Conservation (phyloP, 805 yeast genomes). For the Saturnispora halmiae region DNA sequence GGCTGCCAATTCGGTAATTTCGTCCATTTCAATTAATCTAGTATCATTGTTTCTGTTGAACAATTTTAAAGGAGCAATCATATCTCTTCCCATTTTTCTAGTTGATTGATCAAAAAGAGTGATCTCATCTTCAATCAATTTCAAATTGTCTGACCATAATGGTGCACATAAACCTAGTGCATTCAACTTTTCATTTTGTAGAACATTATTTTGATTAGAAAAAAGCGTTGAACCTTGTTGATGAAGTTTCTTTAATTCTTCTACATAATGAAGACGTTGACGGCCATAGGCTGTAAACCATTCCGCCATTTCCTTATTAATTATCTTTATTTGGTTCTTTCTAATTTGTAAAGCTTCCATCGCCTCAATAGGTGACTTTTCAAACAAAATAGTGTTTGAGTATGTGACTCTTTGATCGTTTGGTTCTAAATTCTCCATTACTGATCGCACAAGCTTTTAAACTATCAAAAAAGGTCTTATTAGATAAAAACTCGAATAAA, state of each 20-base stretch:
- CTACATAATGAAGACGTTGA: slow-evolving; percentile 38
- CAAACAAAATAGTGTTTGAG: slow-evolving; percentile 28
- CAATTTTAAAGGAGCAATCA: slow-evolving; percentile 44
- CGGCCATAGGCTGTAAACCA: slow-evolving; percentile 50
- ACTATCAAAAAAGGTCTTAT: too few relatives aligned
- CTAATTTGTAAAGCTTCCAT: slow-evolving; percentile 52
- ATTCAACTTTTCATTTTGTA: slow-evolving; percentile 40
- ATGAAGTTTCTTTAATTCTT: slow-evolving; percentile 35
- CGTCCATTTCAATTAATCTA: slow-evolving; percentile 34
- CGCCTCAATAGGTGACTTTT: slow-evolving; percentile 47
- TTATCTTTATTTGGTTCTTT: slow-evolving; percentile 41
- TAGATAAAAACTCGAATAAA: too few relatives aligned
- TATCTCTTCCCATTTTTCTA: slow-evolving; percentile 44
- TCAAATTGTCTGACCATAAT: slow-evolving; percentile 37
- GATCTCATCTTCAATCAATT: slow-evolving; percentile 37
- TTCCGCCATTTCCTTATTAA: slow-evolving; percentile 53
- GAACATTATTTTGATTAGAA: slow-evolving; percentile 28
- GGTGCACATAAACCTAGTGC: slow-evolving; percentile 37
- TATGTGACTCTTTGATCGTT: slow-evolving; percentile 26
- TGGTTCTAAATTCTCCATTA: slow-evolving; percentile 3
- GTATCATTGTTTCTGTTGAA: slow-evolving; percentile 45
- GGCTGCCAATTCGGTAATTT: slow-evolving; percentile 23
- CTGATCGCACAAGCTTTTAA: too few relatives aligned
- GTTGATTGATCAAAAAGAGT: slow-evolving; percentile 39
- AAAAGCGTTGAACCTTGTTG: slow-evolving; percentile 30